Base-by-base conservation (phyloP, 1,284 basidiomycete genomes). In the Rhodotorula sp. region DNA sequence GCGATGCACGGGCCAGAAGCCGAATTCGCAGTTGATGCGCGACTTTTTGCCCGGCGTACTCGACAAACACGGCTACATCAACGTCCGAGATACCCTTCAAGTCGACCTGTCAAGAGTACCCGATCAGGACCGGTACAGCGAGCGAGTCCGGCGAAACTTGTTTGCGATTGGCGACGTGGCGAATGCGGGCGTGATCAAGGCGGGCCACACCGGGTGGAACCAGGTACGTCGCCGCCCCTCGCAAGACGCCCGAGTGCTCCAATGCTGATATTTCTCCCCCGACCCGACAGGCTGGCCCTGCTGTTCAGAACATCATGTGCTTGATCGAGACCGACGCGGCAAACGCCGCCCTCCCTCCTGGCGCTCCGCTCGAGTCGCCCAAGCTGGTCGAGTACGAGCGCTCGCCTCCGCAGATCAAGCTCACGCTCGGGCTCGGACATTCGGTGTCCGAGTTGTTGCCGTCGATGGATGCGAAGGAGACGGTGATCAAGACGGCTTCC, bases 1-100 rank as follows among this genome's bases (percentile, higher is more conserved):
- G 21, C 82, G 89, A 1, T 91, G 91, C 79, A 91, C 90, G 0
- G 90, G 90, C 12, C 90, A 91, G 81, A 84, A 82, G 51, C 89
- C 90, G 26, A 91, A 91, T 79, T 88, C 89, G 0, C 82, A 80
- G 1, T 79, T 91, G 54, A 81, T 92, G 39, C 81, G 68, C 43
- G 77, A 79, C 0, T 82, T 89, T 76, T 84, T 87, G 65, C 84
- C 87, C 0, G 77, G 82, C 4, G 84, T 85, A 3, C 83, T 91
- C 58, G 83, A 87, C 64, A 78, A 80, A 57, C 57, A 73, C 18
- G 83, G 83, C 0, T 87, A 86, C 76, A 84, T 86, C 64, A 74
- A 76, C 51, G 73, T 79, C 29, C 70, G 68, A 1, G 61, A 69
- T 23, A 75, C 76, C 6, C 67, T 78, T 26, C 78, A 78, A 58